Evolutionary conservation across 2,329 filamentous ascomycete species (phyloP).

Genomic region (Juglanconis sp.): DNA sequence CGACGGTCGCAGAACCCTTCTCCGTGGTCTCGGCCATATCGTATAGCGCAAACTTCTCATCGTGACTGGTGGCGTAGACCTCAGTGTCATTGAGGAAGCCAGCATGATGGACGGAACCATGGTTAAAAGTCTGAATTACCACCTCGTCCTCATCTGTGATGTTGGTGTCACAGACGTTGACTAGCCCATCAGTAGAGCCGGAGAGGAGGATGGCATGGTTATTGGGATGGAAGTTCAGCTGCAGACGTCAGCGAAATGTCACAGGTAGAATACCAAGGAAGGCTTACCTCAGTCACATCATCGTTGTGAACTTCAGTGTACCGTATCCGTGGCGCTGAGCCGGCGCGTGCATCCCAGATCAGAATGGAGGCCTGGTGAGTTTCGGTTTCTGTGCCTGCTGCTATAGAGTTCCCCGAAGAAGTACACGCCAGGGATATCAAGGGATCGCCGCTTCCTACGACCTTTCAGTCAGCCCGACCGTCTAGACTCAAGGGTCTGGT

Average conservation of each 20-base stretch:
- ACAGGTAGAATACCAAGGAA: not conserved
- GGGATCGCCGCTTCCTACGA: conserved; percentile 41
- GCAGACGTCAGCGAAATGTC: conserved; percentile 16
- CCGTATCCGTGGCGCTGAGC: conserved; percentile 43
- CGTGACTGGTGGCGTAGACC: conserved; percentile 72
- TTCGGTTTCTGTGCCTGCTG: conserved; percentile 70
- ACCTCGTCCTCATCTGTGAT: conserved; percentile 74
- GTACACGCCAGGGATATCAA: conserved; percentile 66
- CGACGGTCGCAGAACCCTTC: conserved; percentile 51
- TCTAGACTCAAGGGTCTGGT: not conserved
- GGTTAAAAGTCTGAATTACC: conserved; percentile 74
- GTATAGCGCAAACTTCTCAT: conserved; percentile 75
- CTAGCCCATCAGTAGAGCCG: conserved; percentile 74
- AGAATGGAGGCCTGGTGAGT: conserved; percentile 60
- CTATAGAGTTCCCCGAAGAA: conserved; percentile 55
- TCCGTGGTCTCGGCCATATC: conserved; percentile 62
- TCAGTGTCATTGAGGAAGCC: conserved; percentile 65
- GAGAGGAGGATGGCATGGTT: conserved; percentile 64
- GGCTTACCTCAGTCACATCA: conserved; percentile 57
- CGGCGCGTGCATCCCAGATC: conserved; percentile 60
- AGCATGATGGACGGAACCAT: conserved; percentile 70
- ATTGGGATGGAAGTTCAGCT: conserved; percentile 60
- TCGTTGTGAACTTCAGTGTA: conserved; percentile 67
- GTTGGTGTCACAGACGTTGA: conserved; percentile 72
- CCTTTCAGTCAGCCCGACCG: conserved; percentile 19